phyloP scores from a whole-genome alignment of 1,284 basidiomycete species.

The Irpex lacteus region DNA sequence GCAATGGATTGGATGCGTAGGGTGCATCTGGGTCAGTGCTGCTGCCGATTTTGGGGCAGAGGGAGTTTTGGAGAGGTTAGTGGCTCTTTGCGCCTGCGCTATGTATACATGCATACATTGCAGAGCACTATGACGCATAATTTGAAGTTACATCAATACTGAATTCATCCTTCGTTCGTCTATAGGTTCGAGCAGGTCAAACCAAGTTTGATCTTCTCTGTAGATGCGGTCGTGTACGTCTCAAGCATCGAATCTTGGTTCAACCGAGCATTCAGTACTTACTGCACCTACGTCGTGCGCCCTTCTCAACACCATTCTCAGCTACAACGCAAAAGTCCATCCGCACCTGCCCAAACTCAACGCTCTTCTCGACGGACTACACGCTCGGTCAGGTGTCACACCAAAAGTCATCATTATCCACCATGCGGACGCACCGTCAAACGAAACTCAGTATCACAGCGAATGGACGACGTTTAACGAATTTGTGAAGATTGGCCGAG shows the following conservation, averaged over 20 bases:
- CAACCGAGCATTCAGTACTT: too few species aligned
- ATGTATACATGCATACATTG: too few species aligned
- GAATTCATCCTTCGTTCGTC: slow-evolving; percentile 3
- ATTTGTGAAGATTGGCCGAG: slow-evolving; percentile 47
- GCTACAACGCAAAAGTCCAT: slow-evolving; percentile 72
- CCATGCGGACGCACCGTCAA: slow-evolving; percentile 34
- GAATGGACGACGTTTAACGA: slow-evolving; percentile 58
- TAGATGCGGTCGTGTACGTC: slow-evolving; percentile 67
- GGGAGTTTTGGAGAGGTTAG: slow-evolving; percentile 77
- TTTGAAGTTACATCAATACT: too few species aligned
- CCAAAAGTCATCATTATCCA: slow-evolving; percentile 63
- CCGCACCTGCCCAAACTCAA: slow-evolving; percentile 67
- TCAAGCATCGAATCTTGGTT: too few species aligned
- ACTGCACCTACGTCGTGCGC: too few species aligned
- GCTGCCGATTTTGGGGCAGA: slow-evolving; percentile 85
- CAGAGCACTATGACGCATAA: too few species aligned
- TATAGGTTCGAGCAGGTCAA: slow-evolving; percentile 70
- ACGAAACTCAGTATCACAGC: slow-evolving; percentile 35
- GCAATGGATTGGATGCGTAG: slow-evolving; percentile 17
- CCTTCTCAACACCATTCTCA: slow-evolving; percentile 21
- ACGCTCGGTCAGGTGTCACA: slow-evolving; percentile 32
- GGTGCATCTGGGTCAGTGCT: slow-evolving; percentile 82
- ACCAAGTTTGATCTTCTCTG: slow-evolving; percentile 70
- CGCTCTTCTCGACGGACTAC: slow-evolving; percentile 50
- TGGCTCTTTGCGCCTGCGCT: slow-evolving; percentile 1